phyloP scores from a whole-genome alignment of 176 grass and related monocot genomes.

The Musa acuminata region DNA sequence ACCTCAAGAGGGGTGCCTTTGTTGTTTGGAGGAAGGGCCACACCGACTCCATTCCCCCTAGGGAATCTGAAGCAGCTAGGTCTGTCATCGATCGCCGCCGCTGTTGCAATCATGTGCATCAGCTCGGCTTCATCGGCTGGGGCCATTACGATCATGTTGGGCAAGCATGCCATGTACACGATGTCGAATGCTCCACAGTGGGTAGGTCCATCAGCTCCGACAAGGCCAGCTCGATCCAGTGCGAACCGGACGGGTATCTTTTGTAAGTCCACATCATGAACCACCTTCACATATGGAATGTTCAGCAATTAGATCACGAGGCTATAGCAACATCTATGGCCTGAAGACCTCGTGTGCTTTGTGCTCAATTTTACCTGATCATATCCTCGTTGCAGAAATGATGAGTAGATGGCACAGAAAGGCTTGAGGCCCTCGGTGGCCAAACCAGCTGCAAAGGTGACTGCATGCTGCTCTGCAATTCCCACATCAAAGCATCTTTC shows the following conservation, averaged over 20 bases:
- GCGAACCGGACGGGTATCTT: conserved; percentile 77
- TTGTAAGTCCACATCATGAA: conserved; percentile 93
- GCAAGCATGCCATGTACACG: conserved; percentile 82
- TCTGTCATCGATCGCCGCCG: conserved; percentile 70
- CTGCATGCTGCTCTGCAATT: conserved; percentile 94
- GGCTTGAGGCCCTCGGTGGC: conserved; percentile 83
- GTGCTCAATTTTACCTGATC: conserved; percentile 43
- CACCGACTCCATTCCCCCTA: conserved; percentile 64
- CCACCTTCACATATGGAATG: conserved; percentile 31
- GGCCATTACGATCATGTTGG: conserved; percentile 98
- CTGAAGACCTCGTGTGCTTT: not conserved
- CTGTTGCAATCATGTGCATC: conserved; percentile 95
- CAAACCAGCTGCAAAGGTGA: conserved; percentile 82
- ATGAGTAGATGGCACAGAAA: conserved; percentile 95
- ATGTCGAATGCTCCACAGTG: conserved; percentile 97
- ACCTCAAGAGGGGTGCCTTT: conserved; percentile 56
- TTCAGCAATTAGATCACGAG: not conserved
- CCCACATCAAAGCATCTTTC: conserved; percentile 97
- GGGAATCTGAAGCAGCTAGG: conserved; percentile 88
- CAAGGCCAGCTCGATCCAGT: conserved; percentile 69
- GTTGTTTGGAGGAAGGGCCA: conserved; percentile 36
- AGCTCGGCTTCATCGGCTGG: conserved; percentile 85
- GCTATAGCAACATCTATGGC: not conserved
- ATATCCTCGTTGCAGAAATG: conserved; percentile 92
- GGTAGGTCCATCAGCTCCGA: conserved; percentile 84